A percentile compares a stretch with the other conserved stretches of the same genome.
Conservation (phyloP, 345 rosid genomes). For the Eucalyptus erythrocorys region DNA sequence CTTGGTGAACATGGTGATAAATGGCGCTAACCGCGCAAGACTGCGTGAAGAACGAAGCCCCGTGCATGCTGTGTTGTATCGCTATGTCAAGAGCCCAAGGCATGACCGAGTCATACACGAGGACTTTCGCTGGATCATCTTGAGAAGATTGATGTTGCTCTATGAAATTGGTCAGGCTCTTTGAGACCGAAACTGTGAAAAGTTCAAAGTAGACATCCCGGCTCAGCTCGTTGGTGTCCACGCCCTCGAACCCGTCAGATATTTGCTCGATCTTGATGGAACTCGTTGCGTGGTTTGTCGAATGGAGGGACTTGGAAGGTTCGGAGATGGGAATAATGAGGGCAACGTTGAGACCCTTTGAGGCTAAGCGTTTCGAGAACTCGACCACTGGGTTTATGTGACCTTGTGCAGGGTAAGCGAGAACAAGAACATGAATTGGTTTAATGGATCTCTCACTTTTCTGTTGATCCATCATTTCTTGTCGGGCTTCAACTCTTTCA, state of each 20-base stretch:
- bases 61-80: background rate
- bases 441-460: background rate
- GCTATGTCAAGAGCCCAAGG: conserved; percentile 18
- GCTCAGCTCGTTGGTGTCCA: background rate
- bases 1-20: background rate
- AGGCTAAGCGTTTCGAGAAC: conserved; percentile 8
- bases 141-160: background rate
- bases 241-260: conserved; percentile 1
- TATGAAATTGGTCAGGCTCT: background rate
- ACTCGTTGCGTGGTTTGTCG: background rate
- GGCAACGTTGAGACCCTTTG: conserved; percentile 8
- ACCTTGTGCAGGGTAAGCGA: conserved; percentile 5
- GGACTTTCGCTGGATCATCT: background rate
- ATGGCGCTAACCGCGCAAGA: conserved; percentile 2
- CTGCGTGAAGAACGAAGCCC: conserved; percentile 10
- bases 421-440: background rate
- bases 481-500: background rate
- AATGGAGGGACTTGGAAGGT: background rate
- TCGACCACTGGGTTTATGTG: conserved; percentile 18
- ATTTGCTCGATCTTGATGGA: background rate
- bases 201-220: background rate
- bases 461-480: background rate
- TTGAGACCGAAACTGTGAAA: background rate
- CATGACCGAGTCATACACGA: conserved; percentile 7
- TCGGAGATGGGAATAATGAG: background rate